A percentile compares a stretch with the other conserved stretches of the same genome.
These are phyloP conservation scores for Globisporangium canariense DNA, from an alignment of 352 stramenopile genomes.

Conservation along the genomic window DNA sequence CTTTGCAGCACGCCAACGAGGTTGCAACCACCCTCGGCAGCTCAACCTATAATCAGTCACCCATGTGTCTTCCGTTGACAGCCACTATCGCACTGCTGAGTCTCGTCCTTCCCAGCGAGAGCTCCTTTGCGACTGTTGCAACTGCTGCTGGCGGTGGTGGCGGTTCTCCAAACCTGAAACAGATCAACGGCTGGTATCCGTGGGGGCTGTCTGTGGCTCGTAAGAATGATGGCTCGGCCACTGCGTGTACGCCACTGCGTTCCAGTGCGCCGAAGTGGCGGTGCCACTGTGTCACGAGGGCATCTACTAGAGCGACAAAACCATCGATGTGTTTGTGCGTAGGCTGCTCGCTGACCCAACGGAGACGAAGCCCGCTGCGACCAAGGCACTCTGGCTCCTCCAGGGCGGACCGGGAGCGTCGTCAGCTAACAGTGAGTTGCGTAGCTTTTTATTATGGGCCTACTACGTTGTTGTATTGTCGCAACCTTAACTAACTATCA, in stretches of 20 bases:
- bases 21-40: neutral
- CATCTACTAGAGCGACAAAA: conserved; percentile 20
- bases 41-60: neutral
- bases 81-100: neutral
- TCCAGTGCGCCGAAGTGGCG: conserved; percentile 28
- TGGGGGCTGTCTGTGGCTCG: neutral
- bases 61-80: neutral
- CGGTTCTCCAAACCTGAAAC: neutral
- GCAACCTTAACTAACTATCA: neutral
- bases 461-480: too few relatives aligned
- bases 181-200: conserved; percentile 25
- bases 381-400: conserved; percentile 28
- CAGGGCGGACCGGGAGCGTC: conserved; percentile 28
- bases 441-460: neutral
- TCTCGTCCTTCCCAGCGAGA: neutral
- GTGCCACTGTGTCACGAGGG: conserved; percentile 31
- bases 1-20: neutral
- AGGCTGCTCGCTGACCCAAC: conserved; percentile 10
- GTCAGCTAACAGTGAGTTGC: conserved; percentile 18
- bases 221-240: neutral
- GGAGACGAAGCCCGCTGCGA: neutral
- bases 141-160: too few relatives aligned
- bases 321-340: conserved; percentile 29
- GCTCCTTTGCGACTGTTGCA: neutral
- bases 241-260: neutral